phyloP scores from a whole-genome alignment of 768 basidiomycete genomes.

The Leccinum subgranulosum region DNA sequence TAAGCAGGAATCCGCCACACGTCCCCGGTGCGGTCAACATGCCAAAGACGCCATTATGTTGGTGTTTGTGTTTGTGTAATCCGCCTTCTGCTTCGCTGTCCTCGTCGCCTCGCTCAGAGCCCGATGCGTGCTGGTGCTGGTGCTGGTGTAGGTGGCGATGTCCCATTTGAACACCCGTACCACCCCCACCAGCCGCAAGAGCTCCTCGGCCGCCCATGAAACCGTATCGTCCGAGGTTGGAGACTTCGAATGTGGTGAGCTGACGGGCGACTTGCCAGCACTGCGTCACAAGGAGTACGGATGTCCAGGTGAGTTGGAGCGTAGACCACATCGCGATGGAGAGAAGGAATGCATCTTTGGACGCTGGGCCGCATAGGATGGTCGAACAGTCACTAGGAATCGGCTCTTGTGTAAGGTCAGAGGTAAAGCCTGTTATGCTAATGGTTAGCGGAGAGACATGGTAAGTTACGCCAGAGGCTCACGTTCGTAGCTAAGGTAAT shows the following conservation, averaged over 20 bases:
- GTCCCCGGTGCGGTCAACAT: conserved; percentile 32
- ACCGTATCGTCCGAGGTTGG: conserved; percentile 91
- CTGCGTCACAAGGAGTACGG: conserved; percentile 80
- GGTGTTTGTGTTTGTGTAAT: conserved; percentile 44
- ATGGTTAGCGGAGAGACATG: neutral
- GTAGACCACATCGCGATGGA: conserved; percentile 82
- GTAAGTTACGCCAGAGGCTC: conserved; percentile 28
- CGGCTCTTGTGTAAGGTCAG: conserved; percentile 22
- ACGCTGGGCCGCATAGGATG: conserved; percentile 64
- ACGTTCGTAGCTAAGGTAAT: conserved; percentile 84
- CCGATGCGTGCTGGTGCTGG: conserved; percentile 19
- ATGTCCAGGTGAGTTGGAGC: conserved; percentile 94
- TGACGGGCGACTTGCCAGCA: conserved; percentile 91
- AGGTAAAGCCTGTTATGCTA: conserved; percentile 50
- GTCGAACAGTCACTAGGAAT: conserved; percentile 20
- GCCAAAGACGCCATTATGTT: conserved; percentile 36
- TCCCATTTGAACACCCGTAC: conserved; percentile 63
- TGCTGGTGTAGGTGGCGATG: conserved; percentile 50
- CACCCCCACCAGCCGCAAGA: conserved; percentile 52
- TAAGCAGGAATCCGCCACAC: conserved; percentile 68
- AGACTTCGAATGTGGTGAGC: conserved; percentile 95
- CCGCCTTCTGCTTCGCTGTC: conserved; percentile 35
- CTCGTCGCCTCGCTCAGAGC: conserved; percentile 48
- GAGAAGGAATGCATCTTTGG: conserved; percentile 81
- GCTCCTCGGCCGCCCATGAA: conserved; percentile 94